Evolutionary conservation across 116 monocot genomes (phyloP), one percentile per base, ranked within the genome.

Genomic region (Dioscorea cayenensis): DNA sequence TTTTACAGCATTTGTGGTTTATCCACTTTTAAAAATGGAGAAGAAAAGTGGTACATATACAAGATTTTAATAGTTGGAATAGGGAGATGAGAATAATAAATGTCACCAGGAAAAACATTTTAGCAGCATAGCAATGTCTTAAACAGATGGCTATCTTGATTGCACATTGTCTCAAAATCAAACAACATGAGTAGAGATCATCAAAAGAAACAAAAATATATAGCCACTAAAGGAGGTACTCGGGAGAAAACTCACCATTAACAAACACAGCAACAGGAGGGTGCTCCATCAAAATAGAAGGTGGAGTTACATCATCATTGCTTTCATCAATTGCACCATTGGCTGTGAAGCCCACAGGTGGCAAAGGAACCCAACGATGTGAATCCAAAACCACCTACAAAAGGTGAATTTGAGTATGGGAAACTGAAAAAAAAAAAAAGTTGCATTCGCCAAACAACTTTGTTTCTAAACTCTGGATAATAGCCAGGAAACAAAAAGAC

Each of bases 351-450:
- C 97, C 94, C 81, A 97, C 89, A 74, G 88, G 78, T 60, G 97
- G 97, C 82, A 97, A 63, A 59, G 90, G 90, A 75, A 97, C 97
- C 97, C 97, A 97, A 62, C 94, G 93, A 78, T 97, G 97, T 81
- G 94, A 93, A 78, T 90, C 90, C 71, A 93, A 83, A 28, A 94
- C 88, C 51, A 90, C 84, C 97, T 97, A 75, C 67, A 14, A 35
- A 25, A 71, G 64, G 60, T 21, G 14, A 77, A 66, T 27, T 48
- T 51, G 11, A 61, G 27, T 16, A 55, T n/a, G 10, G 55, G 14
- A 55, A 55, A n/a, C 18, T 1, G 1, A 25, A 55, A 16, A 55
- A 55, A 12, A 55, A 5, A 16, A 55, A n/a, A 12, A 55, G 5
- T 0, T 43, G 43, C 14, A 16, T 55, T 55, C n/a, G 3, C 16